Conservation (phyloP, 345 rosid genomes). For the Acer saccharum region DNA sequence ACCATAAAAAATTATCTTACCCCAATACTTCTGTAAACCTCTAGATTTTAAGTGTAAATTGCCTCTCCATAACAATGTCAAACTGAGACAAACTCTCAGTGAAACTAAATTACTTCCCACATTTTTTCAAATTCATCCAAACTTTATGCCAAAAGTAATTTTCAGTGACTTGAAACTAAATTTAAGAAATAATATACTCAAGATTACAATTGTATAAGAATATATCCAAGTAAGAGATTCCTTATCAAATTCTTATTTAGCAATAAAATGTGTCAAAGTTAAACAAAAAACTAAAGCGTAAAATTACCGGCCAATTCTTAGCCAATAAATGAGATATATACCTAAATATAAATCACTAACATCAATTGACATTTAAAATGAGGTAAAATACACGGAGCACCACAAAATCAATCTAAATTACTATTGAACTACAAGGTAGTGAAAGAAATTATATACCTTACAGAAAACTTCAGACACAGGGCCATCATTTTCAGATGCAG, state of each 20-base stretch:
- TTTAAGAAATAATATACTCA: neutral
- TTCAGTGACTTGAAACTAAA: neutral
- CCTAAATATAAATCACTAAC: neutral
- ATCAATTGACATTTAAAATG: constrained; percentile 10
- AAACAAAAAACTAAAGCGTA: neutral
- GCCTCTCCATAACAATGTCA: neutral
- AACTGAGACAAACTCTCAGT: neutral
- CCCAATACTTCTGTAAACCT: neutral
- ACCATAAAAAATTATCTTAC: neutral
- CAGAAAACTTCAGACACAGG: constrained; percentile 89
- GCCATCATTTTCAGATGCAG: constrained; percentile 89
- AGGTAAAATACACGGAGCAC: neutral
- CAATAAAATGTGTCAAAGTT: neutral
- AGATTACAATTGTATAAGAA: neutral
- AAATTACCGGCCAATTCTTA: neutral
- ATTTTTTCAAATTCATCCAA: neutral
- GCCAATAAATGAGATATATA: constrained; percentile 1
- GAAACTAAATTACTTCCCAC: neutral
- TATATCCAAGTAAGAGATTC: neutral
- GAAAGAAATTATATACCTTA: constrained; percentile 47
- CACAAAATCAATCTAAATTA: constrained; percentile 17
- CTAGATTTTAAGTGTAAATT: neutral
- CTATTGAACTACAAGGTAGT: constrained; percentile 5
- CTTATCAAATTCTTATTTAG: neutral
- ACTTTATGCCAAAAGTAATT: neutral